These are phyloP conservation scores for Eimeria sp. DNA, from an alignment of 169 alveolate species.

Conservation along the genomic window DNA sequence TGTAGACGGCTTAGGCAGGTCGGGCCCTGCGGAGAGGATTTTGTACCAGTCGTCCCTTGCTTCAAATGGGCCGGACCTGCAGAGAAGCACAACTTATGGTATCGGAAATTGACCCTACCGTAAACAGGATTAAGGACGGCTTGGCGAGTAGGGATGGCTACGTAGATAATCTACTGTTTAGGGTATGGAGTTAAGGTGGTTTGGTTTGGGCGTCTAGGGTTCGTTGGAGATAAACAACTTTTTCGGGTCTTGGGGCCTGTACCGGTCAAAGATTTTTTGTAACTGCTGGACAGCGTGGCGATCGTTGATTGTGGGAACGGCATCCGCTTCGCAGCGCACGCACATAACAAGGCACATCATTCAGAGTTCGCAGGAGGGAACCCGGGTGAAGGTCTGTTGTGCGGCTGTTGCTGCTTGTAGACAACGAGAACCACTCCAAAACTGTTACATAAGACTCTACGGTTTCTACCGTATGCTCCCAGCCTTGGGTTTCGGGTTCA, in stretches of 20 bases:
- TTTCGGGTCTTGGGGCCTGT: neutral
- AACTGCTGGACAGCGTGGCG: constrained; percentile 11
- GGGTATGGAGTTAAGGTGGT: neutral
- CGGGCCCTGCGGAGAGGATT: neutral
- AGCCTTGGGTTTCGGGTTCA: neutral
- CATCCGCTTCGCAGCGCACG: constrained; percentile 49
- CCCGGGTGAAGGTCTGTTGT: neutral
- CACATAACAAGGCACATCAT: neutral
- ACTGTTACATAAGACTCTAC: neutral
- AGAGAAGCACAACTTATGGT: neutral
- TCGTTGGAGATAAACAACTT: neutral
- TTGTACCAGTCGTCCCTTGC: neutral
- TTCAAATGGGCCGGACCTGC: constrained; percentile 27
- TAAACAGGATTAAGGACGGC: neutral
- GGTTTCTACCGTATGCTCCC: neutral
- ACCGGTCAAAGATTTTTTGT: neutral
- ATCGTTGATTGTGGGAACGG: constrained; percentile 50
- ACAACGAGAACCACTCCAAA: neutral
- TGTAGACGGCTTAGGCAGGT: neutral
- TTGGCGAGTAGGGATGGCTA: neutral
- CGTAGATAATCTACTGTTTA: neutral
- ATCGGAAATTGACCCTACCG: too few relatives aligned
- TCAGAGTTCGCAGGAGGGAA: neutral
- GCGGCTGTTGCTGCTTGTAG: neutral
- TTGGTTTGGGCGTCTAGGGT: neutral